Conservation (phyloP, 2,329 filamentous ascomycete species). For the Aspergillus sp. region DNA sequence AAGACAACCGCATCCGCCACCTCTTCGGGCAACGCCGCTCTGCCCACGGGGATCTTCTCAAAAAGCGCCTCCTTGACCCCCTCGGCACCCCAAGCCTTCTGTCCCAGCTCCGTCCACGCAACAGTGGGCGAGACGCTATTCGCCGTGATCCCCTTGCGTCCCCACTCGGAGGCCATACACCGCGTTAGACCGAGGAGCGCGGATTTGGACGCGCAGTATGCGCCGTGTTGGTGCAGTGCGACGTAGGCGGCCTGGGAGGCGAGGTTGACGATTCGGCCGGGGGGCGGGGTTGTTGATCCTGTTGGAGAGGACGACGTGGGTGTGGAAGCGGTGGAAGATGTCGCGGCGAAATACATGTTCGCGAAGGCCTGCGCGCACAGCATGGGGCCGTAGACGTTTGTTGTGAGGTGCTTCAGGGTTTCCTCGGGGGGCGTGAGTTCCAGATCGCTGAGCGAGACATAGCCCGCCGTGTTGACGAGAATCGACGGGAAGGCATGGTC, state of each 20-base stretch:
- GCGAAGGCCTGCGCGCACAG: conserved; percentile 53
- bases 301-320: conserved; percentile 8
- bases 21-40: conserved; percentile 45
- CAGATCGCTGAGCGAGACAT: conserved; percentile 52
- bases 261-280: conserved; percentile 53
- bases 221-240: conserved; percentile 51
- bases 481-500: conserved; percentile 41
- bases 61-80: conserved; percentile 42
- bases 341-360: conserved; percentile 42
- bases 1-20: conserved; percentile 46
- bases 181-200: conserved; percentile 50
- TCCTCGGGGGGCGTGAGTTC: conserved; percentile 50
- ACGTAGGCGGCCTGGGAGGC: conserved; percentile 54
- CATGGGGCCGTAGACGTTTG: conserved; percentile 52
- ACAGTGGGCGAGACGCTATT: conserved; percentile 54
- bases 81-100: conserved; percentile 48
- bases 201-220: conserved; percentile 55
- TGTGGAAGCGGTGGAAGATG: conserved; percentile 1
- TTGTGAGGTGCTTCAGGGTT: conserved; percentile 48
- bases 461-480: conserved; percentile 50
- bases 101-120: conserved; percentile 52
- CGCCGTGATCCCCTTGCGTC: conserved; percentile 49
- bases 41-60: conserved; percentile 44
- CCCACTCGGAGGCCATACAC: conserved; percentile 55
- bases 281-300: conserved; percentile 30